Percentiles rank a stretch among this genome's conserved stretches.
phyloP scores from a whole-genome alignment of 345 rosid genomes.

The Lepidium aucheri region DNA sequence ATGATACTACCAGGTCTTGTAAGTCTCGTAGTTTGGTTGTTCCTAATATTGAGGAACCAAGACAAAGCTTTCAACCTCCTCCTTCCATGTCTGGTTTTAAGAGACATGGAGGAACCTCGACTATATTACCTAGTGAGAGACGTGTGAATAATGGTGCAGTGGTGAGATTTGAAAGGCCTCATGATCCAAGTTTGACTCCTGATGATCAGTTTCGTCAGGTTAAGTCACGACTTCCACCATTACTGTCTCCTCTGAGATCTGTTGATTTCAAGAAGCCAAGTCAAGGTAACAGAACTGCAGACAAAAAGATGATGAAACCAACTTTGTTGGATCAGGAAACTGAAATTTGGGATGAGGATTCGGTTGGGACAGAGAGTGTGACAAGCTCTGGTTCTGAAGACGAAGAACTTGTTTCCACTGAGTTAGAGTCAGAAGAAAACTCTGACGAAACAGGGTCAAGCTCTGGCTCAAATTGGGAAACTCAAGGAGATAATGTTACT shows the following conservation, averaged over 20 bases:
- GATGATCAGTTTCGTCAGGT: neutral
- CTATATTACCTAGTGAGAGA: neutral
- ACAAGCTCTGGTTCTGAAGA: conserved; percentile 20
- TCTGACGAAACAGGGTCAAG: neutral
- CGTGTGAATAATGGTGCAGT: neutral
- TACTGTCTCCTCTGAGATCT: conserved; percentile 11
- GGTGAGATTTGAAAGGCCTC: neutral
- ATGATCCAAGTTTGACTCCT: neutral
- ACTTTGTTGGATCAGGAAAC: conserved; percentile 19
- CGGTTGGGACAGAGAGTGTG: neutral
- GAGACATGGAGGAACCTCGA: too few species aligned
- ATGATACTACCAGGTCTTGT: neutral
- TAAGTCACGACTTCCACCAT: neutral
- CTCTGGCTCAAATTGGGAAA: conserved; percentile 27
- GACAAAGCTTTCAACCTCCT: conserved; percentile 2
- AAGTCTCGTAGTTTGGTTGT: neutral
- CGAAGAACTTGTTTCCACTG: conserved; percentile 3
- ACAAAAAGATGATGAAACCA: conserved; percentile 16
- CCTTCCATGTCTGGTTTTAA: conserved; percentile 1
- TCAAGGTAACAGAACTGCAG: conserved; percentile 5
- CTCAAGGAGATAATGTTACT: conserved; percentile 22
- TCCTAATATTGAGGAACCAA: neutral
- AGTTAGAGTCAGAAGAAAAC: conserved; percentile 4
- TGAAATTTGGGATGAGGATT: neutral
- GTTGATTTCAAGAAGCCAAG: conserved; percentile 8